phyloP scores from a whole-genome alignment of 352 stramenopile species.

The Phytophthora citricola region DNA sequence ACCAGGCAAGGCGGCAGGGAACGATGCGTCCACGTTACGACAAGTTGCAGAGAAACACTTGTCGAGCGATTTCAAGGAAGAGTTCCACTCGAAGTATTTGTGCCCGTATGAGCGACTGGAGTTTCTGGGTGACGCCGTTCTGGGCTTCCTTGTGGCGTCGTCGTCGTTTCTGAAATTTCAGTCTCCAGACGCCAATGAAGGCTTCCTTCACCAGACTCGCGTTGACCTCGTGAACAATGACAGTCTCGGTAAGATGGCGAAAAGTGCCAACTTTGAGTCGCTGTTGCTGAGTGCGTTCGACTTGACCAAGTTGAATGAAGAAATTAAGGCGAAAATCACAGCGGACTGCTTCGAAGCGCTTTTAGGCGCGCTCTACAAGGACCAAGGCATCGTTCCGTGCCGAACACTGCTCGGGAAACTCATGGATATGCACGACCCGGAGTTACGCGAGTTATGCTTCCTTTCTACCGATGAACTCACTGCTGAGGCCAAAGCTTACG shows the following conservation, averaged over 20 bases:
- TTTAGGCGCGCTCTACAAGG: slow-evolving; percentile 81
- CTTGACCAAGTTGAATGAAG: slow-evolving; percentile 53
- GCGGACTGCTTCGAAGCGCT: slow-evolving; percentile 87
- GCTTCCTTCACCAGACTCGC: slow-evolving; percentile 71
- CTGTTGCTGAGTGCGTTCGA: slow-evolving; percentile 81
- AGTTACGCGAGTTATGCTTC: slow-evolving; percentile 65
- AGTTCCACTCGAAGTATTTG: slow-evolving; percentile 79
- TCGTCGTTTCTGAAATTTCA: slow-evolving; percentile 80
- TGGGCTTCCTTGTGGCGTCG: slow-evolving; percentile 86
- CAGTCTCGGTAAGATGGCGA: slow-evolving; percentile 79
- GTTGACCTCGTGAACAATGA: slow-evolving; percentile 83
- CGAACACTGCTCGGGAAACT: slow-evolving; percentile 68
- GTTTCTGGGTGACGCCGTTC: slow-evolving; percentile 84
- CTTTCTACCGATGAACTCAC: slow-evolving; percentile 65
- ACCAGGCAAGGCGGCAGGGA: slow-evolving; percentile 20
- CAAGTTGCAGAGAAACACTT: slow-evolving; percentile 67
- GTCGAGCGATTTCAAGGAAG: slow-evolving; percentile 72
- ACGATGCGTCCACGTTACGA: slow-evolving; percentile 41
- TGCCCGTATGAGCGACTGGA: slow-evolving; percentile 87
- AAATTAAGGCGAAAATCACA: slow-evolving; percentile 75
- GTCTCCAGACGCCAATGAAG: slow-evolving; percentile 60
- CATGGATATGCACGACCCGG: slow-evolving; percentile 59
- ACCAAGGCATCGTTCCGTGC: slow-evolving; percentile 79
- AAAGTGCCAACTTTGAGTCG: slow-evolving; percentile 74
- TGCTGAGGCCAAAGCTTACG: slow-evolving; percentile 46